Base-by-base conservation (phyloP, 1,284 basidiomycete genomes). In the Tilletiopsis washingtonensis region DNA sequence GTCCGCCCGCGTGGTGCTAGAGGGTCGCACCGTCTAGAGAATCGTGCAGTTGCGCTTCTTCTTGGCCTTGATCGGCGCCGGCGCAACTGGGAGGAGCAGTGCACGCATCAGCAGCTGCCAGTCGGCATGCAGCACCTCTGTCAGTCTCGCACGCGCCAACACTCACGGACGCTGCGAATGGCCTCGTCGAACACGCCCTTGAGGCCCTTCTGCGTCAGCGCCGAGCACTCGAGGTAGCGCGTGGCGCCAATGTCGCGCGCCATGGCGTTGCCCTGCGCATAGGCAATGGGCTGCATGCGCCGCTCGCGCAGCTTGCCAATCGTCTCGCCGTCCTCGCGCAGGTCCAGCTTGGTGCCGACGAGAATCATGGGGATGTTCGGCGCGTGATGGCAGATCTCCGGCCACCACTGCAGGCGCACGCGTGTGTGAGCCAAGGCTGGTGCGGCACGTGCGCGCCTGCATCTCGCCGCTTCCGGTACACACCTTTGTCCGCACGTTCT, bases 401-500 rank as follows among this genome's bases (percentile, higher is more conserved):
- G 77, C 73, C 74, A 77, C 77, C 76, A 77, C 73, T 75, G 51
- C 38, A 37, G n/a, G n/a, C n/a, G n/a, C n/a, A n/a, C n/a, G n/a
- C n/a, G n/a, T n/a, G n/a, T n/a, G n/a, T n/a, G n/a, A n/a, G n/a
- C n/a, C n/a, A n/a, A n/a, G n/a, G n/a, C n/a, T n/a, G n/a, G n/a
- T n/a, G n/a, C n/a, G n/a, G n/a, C n/a, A n/a, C n/a, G n/a, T n/a
- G n/a, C 14, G 14, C n/a, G 34, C 34, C n/a, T 14, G 34, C n/a
- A 36, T 36, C 34, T 36, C n/a, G 14, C 14, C 14, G 34, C 34
- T 36, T 36, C 34, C 34, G 11, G 27, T 17, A 29, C 48, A 62
- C 26, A 69, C 88, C 89, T 97, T 97, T 64, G 90, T 94, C 76
- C 86, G 83, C 54, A 98, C 90, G 80, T 98, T 99, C 78, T 98